Base-by-base conservation (phyloP, 169 alveolate genomes). In the Eimeria acervulina region DNA sequence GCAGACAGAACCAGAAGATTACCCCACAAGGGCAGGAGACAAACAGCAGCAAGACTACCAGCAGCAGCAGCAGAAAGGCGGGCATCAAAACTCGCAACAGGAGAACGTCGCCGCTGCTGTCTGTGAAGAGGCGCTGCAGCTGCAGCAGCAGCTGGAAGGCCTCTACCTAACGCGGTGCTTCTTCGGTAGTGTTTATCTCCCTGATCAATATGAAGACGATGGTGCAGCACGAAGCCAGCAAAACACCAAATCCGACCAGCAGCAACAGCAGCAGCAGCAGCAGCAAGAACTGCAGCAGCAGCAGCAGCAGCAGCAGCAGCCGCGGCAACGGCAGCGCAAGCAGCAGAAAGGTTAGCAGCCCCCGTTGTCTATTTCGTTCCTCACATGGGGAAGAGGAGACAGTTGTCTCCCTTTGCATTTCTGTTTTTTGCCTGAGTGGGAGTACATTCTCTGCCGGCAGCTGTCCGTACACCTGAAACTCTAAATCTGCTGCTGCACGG, bases 81-180 rank as follows among this genome's bases (percentile, higher is more conserved):
- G 44, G 31, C 80, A 68, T 19, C 44, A 13, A 36, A 33, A 21
- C 6, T n/a, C 10, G 19, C 84, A 15, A 23, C 84, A 72, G n/a
- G n/a, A 23, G 55, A 72, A 15, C 3, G 84, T 13, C 47, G 51
- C 44, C 13, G 89, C 68, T 10, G 51, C 31, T 42, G 89, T 68
- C 4, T 47, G 15, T 4, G 59, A 76, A 6, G 92, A 84, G 40
- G 92, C 74, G 36, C 40, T 84, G 28, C 92, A 84, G 92, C 78
- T 84, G 92, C 92, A 84, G 28, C 92, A 84, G 51, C 92, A 84
- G 23, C 92, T 84, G 92, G 78, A 84, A 15, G 92, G 92, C 8
- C 92, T 84, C 7, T 84, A 13, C 76, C 78, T 84, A 31, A 84
- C 92, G 76, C 92, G 92, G 6, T 84, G 92, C 74, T 52, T 84